These are phyloP conservation scores for Pedinophyceae sp. DNA, from an alignment of 139 green algal genomes.

Conservation along the genomic window DNA sequence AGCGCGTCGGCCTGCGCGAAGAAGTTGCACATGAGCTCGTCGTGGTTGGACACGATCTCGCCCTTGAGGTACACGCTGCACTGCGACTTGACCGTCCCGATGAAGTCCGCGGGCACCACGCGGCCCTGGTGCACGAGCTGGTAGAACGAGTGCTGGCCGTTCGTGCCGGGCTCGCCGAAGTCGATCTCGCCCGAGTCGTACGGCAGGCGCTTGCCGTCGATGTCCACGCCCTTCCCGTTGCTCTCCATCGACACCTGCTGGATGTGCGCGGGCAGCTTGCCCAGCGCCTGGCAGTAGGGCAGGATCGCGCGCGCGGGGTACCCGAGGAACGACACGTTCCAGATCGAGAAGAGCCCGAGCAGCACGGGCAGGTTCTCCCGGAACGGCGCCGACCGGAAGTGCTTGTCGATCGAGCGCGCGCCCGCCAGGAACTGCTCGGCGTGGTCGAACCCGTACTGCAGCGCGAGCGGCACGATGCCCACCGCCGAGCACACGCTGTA, in stretches of 20 bases:
- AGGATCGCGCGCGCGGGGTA: conserved; percentile 84
- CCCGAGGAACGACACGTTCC: conserved; percentile 93
- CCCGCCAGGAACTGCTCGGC: conserved; percentile 74
- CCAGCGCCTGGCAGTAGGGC: conserved; percentile 78
- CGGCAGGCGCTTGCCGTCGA: conserved; percentile 65
- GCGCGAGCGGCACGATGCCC: conserved; percentile 78
- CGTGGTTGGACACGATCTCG: conserved; percentile 95
- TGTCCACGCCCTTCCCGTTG: conserved; percentile 95
- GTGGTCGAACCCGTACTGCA: conserved; percentile 93
- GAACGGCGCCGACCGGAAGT: conserved; percentile 77
- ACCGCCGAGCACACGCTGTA: conserved; percentile 94
- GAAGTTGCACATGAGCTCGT: conserved; percentile 99
- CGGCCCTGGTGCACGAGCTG: conserved; percentile 85
- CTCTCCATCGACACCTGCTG: conserved; percentile 91
- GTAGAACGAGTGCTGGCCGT: conserved; percentile 99
- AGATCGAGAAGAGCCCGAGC: conserved; percentile 82
- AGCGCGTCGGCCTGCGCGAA: conserved; percentile 95
- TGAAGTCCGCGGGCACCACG: conserved; percentile 97
- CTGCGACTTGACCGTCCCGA: conserved; percentile 87
- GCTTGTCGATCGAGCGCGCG: conserved; percentile 72
- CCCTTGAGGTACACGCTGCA: conserved; percentile 70
- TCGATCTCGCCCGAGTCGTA: conserved; percentile 88
- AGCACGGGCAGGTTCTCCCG: conserved; percentile 88
- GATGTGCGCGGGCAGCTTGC: conserved; percentile 1
- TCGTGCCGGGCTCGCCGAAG: conserved; percentile 98